These are phyloP conservation scores for Trametes hirsuta DNA, from an alignment of 1,284 basidiomycete genomes.

Conservation along the genomic window DNA sequence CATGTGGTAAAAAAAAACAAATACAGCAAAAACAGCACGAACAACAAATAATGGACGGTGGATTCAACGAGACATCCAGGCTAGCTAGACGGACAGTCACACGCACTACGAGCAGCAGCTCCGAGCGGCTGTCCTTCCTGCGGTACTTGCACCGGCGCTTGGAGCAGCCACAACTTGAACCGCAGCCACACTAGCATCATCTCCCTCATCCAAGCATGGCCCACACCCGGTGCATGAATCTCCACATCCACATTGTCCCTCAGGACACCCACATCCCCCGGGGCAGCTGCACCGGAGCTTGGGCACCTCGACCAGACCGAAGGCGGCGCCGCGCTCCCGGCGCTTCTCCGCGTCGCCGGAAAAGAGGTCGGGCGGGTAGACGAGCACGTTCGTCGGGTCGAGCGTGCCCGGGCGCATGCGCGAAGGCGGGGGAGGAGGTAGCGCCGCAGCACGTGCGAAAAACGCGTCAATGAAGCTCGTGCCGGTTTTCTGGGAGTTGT, in stretches of 20 bases:
- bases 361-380: conserved; percentile 47
- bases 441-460: conserved; percentile 59
- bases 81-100: no score
- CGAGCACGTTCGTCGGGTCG: conserved; percentile 54
- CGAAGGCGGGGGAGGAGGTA: conserved; percentile 55
- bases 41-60: no score
- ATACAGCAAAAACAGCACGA: no score
- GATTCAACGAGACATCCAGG: no score
- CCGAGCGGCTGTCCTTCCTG: no score
- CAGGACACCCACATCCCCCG: conserved; percentile 48
- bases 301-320: conserved; percentile 58
- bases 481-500: conserved; percentile 1
- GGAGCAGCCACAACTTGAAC: neutral
- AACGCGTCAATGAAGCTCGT: conserved; percentile 58
- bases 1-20: no score
- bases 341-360: conserved; percentile 25
- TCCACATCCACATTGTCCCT: conserved; percentile 54
- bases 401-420: conserved; percentile 40
- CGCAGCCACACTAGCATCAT: neutral
- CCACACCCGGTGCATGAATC: conserved; percentile 56
- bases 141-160: no score
- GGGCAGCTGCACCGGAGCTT: conserved; percentile 65
- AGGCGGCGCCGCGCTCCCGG: conserved; percentile 43
- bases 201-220: conserved; percentile 15
- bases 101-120: no score